Evolutionary conservation across 176 grass and related monocot species (phyloP).

Genomic region (Miscanthus lutarioriparius): DNA sequence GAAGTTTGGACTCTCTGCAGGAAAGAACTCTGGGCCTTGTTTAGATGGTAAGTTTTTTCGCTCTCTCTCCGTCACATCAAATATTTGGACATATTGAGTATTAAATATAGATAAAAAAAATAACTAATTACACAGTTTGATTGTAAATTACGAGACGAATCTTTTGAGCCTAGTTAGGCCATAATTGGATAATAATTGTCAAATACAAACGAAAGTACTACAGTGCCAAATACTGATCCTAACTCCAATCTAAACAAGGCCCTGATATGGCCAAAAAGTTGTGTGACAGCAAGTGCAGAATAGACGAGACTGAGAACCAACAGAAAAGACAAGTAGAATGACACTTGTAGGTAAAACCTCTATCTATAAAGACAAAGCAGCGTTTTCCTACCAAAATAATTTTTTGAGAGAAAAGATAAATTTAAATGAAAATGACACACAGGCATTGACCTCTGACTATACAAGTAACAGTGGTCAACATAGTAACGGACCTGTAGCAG

Average conservation of each 20-base stretch:
- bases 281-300: neutral
- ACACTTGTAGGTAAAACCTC: neutral
- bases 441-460: neutral
- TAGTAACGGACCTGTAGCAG: conserved; percentile 69
- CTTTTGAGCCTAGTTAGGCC: too few species aligned
- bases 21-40: neutral
- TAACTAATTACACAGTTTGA: too few species aligned
- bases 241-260: too few species aligned
- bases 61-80: too few species aligned
- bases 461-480: neutral
- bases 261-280: neutral
- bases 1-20: neutral
- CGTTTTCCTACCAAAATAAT: neutral
- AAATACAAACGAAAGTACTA: too few species aligned
- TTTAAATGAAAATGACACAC: too few species aligned
- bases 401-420: neutral
- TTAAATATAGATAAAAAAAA: too few species aligned
- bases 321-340: neutral
- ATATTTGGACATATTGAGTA: too few species aligned
- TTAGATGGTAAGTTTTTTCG: too few species aligned
- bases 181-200: too few species aligned
- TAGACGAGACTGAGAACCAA: neutral
- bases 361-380: neutral
- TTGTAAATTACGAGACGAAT: too few species aligned
- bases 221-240: too few species aligned